Base-by-base conservation (phyloP, 2,329 filamentous ascomycete species). In the Capronia coronata region DNA sequence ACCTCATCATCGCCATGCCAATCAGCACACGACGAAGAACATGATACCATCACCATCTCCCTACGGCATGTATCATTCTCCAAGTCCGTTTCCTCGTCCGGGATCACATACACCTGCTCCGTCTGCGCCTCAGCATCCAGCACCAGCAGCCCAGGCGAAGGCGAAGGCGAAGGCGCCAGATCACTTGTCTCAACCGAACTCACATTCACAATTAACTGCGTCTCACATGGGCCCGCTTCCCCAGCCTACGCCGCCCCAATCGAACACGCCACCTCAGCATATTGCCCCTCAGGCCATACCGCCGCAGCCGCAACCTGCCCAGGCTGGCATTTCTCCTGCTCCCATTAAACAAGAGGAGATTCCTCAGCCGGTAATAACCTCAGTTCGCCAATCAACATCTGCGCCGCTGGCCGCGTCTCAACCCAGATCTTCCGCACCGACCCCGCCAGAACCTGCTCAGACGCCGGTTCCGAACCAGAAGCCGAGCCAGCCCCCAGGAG, bases 71-170 rank as follows among this genome's bases (percentile, higher is more conserved):
- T 64, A 64, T 53, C 53, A 69, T 68, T 53, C 69, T 68, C 50
- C 69, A 67, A 54, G 70, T 67, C 58, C 67, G 19, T 68, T 69
- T 57, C 65, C 61, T 47, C 60, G 61, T 34, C 59, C 54, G 38
- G 59, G 46, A 38, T 38, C 54, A 23, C 50, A 41, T 44, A 51
- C 62, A 16, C 58, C 63, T n/a, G 54, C 53, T 18, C 58, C 63
- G 21, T 44, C 62, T 59, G 35, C 57, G 27, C 57, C 62, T 13
- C 61, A 61, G 46, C 46, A 57, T 14, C 54, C 27, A 37, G 44
- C 52, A 14, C 35, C 54, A 21, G 21, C 43, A 49, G 21, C n/a
- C 19, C 38, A 18, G 19, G 13, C 18, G 25, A 37, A n/a, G n/a
- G n/a, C n/a, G n/a, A n/a, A n/a, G n/a, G n/a, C n/a, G n/a, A 37